Evolutionary conservation across 805 yeast genomes (phyloP).

Genomic region (Cyberlindnera mycetangii): DNA sequence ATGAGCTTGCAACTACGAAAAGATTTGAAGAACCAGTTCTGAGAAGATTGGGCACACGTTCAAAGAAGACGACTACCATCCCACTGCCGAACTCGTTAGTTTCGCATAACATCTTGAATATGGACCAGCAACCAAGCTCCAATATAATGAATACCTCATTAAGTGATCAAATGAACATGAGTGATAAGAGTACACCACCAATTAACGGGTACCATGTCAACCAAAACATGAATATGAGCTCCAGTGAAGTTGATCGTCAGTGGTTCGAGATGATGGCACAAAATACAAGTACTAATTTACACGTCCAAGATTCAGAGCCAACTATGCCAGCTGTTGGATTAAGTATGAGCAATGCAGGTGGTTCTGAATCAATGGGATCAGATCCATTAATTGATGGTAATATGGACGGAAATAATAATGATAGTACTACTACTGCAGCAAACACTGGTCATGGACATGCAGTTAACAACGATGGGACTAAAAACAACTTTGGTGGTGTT

Average conservation of each 20-base stretch:
- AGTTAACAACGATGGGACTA: not conserved
- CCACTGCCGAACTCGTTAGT: not conserved
- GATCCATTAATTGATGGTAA: not conserved
- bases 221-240: constrained; percentile 16
- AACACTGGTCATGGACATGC: not conserved
- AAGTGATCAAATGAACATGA: constrained; percentile 7
- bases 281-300: constrained; percentile 7
- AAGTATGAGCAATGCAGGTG: not conserved
- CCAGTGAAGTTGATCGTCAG: constrained; percentile 22
- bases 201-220: constrained; percentile 20
- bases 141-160: not conserved
- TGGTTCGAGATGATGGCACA: constrained; percentile 28
- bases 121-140: not conserved
- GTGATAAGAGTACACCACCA: constrained; percentile 13
- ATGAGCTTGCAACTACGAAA: constrained; percentile 13
- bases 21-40: constrained; percentile 19
- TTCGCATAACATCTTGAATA: not conserved
- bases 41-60: constrained; percentile 13
- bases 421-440: not conserved
- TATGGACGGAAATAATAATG: not conserved
- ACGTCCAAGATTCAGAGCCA: not conserved
- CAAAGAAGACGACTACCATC: constrained; percentile 7
- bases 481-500: constrained; percentile 7
- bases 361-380: not conserved
- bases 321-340: not conserved